Conservation (phyloP, 2,329 filamentous ascomycete genomes). For the Claviceps capensis region DNA sequence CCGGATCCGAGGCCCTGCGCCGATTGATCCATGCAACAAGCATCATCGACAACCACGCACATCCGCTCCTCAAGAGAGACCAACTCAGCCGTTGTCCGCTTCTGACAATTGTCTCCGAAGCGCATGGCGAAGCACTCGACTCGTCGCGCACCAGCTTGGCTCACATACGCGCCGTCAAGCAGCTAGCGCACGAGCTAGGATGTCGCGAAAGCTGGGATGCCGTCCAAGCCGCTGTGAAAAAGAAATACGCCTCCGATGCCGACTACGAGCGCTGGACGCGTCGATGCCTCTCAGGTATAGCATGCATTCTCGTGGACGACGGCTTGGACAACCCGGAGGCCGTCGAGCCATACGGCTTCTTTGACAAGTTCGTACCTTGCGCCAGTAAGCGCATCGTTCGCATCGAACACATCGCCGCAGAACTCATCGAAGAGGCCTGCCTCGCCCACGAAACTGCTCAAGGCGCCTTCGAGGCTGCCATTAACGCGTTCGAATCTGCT, state of each 20-base stretch:
- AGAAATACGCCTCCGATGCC: constrained; percentile 22
- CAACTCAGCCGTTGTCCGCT: constrained; percentile 33
- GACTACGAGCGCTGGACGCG: constrained; percentile 43
- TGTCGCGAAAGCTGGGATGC: constrained; percentile 50
- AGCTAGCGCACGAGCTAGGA: constrained; percentile 51
- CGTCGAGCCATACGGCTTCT: constrained; percentile 47
- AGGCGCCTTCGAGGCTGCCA: constrained; percentile 20
- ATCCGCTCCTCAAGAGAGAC: constrained; percentile 47
- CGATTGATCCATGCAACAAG: constrained; percentile 38
- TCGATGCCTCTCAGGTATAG: constrained; percentile 56
- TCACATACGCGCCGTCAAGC: constrained; percentile 55
- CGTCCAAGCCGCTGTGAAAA: constrained; percentile 30
- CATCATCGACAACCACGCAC: constrained; percentile 61
- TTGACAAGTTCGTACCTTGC: constrained; percentile 50
- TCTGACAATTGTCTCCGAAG: constrained; percentile 57
- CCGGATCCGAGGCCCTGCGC: constrained; percentile 12
- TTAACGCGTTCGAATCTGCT: constrained; percentile 20
- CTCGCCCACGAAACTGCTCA: constrained; percentile 15
- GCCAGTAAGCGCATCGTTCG: constrained; percentile 61
- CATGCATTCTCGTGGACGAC: constrained; percentile 68
- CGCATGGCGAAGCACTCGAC: constrained; percentile 51
- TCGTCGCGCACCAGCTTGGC: constrained; percentile 49
- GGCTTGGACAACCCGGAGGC: constrained; percentile 44
- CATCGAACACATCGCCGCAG: constrained; percentile 58
- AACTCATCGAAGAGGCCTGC: constrained; percentile 38